These are phyloP conservation scores for Seiridium cupressi DNA, from an alignment of 2,329 filamentous ascomycete genomes.

Conservation along the genomic window DNA sequence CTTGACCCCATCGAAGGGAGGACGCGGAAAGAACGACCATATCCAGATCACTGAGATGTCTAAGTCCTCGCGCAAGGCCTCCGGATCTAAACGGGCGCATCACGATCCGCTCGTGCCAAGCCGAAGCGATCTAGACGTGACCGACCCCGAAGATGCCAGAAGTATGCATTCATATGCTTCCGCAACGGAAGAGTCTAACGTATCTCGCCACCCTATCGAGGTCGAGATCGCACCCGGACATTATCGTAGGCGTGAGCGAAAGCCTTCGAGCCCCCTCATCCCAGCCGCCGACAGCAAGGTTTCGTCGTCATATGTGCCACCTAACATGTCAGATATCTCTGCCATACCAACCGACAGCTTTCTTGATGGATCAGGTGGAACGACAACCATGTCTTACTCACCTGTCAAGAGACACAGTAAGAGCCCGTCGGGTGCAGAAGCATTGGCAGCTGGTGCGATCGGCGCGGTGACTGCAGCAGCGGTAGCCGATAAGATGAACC, in stretches of 20 bases:
- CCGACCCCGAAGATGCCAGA: constrained; percentile 58
- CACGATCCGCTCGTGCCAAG: constrained; percentile 49
- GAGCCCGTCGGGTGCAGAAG: constrained; percentile 40
- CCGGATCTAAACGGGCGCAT: constrained; percentile 37
- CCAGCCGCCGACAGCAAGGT: constrained; percentile 54
- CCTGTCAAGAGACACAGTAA: constrained; percentile 35
- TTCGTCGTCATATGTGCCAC: constrained; percentile 57
- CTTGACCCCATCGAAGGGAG: constrained; percentile 76
- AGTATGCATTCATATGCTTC: constrained; percentile 76
- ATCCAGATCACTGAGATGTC: constrained; percentile 80
- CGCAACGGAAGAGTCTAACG: constrained; percentile 74
- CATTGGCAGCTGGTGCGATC: constrained; percentile 35
- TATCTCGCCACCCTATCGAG: constrained; percentile 76
- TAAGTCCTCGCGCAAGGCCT: constrained; percentile 65
- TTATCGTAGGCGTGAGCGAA: constrained; percentile 54
- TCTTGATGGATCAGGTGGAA: constrained; percentile 54
- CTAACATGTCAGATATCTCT: constrained; percentile 82
- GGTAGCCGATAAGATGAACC: constrained; percentile 40
- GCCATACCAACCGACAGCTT: constrained; percentile 64
- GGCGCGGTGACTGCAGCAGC: constrained; percentile 36
- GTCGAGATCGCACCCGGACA: constrained; percentile 72
- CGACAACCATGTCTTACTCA: constrained; percentile 24
- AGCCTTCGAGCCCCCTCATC: constrained; percentile 63
- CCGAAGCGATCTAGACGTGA: constrained; percentile 54
- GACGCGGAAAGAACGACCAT: constrained; percentile 64